Percentiles rank a stretch among this genome's conserved stretches.
These are phyloP conservation scores for Plasmodium gonderi DNA, from an alignment of 169 alveolate genomes.

Conservation along the genomic window DNA sequence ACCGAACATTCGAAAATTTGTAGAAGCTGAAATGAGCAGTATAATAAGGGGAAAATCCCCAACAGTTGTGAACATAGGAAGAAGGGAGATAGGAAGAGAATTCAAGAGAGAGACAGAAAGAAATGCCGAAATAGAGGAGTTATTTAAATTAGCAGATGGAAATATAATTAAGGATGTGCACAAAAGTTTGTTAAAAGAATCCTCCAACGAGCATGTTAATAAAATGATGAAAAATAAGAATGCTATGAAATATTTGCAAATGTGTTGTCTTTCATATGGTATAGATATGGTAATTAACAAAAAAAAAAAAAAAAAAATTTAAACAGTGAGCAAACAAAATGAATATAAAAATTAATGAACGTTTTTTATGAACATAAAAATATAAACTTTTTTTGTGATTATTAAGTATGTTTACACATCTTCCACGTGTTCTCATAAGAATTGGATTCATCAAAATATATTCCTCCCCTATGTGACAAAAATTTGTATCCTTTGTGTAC, in stretches of 20 bases:
- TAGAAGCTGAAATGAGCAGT: constrained; percentile 1
- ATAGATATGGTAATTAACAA: not conserved
- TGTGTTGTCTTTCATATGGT: not conserved
- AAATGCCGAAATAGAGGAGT: not conserved
- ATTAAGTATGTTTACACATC: not conserved
- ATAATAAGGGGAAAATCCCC: not conserved
- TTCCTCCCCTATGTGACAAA: not conserved
- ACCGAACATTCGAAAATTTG: constrained; percentile 44
- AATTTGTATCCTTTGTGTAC: too few relatives aligned
- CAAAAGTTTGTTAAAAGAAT: not conserved
- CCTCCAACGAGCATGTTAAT: not conserved
- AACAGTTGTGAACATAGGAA: not conserved
- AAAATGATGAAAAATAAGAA: not conserved
- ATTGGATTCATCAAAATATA: not conserved
- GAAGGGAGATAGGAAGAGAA: not conserved
- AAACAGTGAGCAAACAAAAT: not conserved
- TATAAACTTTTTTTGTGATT: not conserved
- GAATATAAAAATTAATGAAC: not conserved
- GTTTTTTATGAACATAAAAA: not conserved
- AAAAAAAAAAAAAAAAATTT: not conserved
- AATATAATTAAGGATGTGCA: constrained; percentile 8
- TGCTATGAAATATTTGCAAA: not conserved
- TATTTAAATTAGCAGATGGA: not conserved
- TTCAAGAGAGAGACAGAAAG: not conserved
- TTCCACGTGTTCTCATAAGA: not conserved